Conservation (phyloP, 2,329 filamentous ascomycete species). For the Verticillium longisporum region DNA sequence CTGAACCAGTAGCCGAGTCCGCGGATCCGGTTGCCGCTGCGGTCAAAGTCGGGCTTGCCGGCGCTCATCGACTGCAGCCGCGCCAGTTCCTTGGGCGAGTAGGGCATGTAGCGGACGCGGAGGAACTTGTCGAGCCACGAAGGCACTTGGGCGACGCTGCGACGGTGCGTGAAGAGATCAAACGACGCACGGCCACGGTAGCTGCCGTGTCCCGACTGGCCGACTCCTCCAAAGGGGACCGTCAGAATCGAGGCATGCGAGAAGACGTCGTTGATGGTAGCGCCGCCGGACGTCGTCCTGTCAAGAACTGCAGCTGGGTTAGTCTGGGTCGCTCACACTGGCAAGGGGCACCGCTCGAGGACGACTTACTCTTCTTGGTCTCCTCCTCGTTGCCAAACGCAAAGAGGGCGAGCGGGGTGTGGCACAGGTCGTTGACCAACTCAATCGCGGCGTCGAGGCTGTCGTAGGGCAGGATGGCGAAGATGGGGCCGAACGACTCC, state of each 20-base stretch:
- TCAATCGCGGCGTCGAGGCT: slow-evolving; percentile 79
- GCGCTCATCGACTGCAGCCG: slow-evolving; percentile 34
- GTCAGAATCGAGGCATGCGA: slow-evolving; percentile 57
- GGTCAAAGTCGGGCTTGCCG: slow-evolving; percentile 54
- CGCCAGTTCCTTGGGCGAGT: slow-evolving; percentile 37
- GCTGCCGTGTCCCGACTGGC: slow-evolving; percentile 66
- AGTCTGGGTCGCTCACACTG: neutral
- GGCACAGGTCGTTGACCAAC: slow-evolving; percentile 72
- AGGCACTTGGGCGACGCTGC: slow-evolving; percentile 54
- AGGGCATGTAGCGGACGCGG: slow-evolving; percentile 62
- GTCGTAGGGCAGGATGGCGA: slow-evolving; percentile 72
- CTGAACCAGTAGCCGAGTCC: slow-evolving; percentile 48
- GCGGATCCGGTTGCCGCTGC: slow-evolving; percentile 44
- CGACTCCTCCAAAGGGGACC: slow-evolving; percentile 76
- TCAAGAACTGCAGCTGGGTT: slow-evolving; percentile 42
- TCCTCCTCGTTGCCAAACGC: slow-evolving; percentile 79
- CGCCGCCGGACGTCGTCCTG: slow-evolving; percentile 61
- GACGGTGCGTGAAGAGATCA: slow-evolving; percentile 58
- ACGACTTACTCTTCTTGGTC: slow-evolving; percentile 59
- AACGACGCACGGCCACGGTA: slow-evolving; percentile 75
- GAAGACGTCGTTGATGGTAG: slow-evolving; percentile 54
- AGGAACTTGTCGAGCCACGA: slow-evolving; percentile 62
- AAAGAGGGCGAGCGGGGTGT: slow-evolving; percentile 78
- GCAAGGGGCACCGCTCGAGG: neutral
- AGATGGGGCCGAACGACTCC: slow-evolving; percentile 91